These are phyloP conservation scores for Alternaria arbusti DNA, from an alignment of 2,329 filamentous ascomycete genomes.

Conservation along the genomic window DNA sequence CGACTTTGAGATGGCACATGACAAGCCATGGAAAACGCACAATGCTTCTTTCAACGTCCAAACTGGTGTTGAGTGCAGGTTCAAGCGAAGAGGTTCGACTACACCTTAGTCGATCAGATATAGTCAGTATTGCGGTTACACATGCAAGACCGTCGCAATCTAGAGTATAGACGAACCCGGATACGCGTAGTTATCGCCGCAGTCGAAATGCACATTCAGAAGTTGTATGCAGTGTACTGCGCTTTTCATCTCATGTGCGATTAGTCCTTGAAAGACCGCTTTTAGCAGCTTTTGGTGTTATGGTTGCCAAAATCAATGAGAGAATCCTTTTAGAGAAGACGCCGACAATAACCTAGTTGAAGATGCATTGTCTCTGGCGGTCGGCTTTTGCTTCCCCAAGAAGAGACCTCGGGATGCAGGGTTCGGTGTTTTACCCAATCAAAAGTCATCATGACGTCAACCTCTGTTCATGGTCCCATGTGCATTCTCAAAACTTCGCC, in stretches of 20 bases:
- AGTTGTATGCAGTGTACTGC: not conserved
- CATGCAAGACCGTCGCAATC: not conserved
- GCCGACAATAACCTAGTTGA: not conserved
- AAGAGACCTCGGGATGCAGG: not conserved
- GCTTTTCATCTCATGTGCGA: not conserved
- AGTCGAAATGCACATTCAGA: not conserved
- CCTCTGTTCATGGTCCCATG: not conserved
- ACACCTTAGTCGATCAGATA: not conserved
- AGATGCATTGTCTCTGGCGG: not conserved
- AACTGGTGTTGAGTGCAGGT: conserved; percentile 20
- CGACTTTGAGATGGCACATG: conserved; percentile 23
- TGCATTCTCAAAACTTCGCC: not conserved
- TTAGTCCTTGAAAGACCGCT: not conserved
- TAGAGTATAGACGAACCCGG: not conserved
- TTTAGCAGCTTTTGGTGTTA: not conserved
- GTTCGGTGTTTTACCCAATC: not conserved
- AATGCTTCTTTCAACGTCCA: conserved; percentile 29
- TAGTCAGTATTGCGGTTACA: not conserved
- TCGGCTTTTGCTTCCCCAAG: not conserved
- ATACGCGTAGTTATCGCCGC: not conserved
- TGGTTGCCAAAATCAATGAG: not conserved
- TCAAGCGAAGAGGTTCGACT: conserved; percentile 4
- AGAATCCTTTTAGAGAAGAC: not conserved
- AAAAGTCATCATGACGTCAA: conserved; percentile 15
- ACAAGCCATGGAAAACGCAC: conserved; percentile 26